Conservation (phyloP, 1,284 basidiomycete genomes). For the Moesziomyces globuligerus region DNA sequence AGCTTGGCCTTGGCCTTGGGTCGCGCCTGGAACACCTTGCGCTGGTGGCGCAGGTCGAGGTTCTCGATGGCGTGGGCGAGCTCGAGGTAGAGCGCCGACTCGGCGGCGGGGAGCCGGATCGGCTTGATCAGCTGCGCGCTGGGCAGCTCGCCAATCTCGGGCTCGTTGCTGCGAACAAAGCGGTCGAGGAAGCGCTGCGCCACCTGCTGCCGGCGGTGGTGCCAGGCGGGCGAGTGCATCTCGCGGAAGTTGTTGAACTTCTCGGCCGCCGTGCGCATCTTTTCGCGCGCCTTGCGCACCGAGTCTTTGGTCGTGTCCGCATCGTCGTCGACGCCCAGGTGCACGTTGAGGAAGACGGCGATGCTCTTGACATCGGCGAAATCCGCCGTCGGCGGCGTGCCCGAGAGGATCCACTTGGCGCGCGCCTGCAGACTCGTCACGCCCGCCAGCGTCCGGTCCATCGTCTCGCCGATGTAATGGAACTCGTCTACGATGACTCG, state of each 20-base stretch:
- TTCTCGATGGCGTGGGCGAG: conserved; percentile 92
- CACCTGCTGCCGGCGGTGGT: conserved; percentile 81
- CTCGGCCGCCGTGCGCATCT: conserved; percentile 88
- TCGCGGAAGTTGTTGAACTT: conserved; percentile 96
- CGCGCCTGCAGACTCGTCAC: conserved; percentile 81
- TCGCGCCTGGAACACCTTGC: conserved; percentile 43
- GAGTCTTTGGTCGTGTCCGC: conserved; percentile 76
- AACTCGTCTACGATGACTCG: conserved; percentile 93
- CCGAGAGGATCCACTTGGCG: conserved; percentile 92
- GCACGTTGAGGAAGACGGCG: conserved; percentile 59
- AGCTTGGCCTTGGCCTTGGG: conserved; percentile 26
- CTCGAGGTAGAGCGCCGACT: conserved; percentile 92
- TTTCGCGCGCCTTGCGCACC: conserved; percentile 76
- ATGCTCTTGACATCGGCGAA: conserved; percentile 86
- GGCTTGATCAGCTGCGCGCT: conserved; percentile 77
- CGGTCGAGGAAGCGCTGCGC: conserved; percentile 78
- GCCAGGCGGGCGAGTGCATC: conserved; percentile 90
- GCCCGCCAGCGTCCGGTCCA: conserved; percentile 79
- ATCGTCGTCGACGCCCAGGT: conserved; percentile 74
- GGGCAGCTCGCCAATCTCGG: conserved; percentile 94
- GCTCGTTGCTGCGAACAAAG: conserved; percentile 78
- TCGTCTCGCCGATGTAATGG: conserved; percentile 78
- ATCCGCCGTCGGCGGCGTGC: conserved; percentile 90
- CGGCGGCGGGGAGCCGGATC: conserved; percentile 85
- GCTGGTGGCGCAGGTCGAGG: conserved; percentile 76